Conservation (phyloP, 2,329 filamentous ascomycete species). For the Fusarium mexicanum region DNA sequence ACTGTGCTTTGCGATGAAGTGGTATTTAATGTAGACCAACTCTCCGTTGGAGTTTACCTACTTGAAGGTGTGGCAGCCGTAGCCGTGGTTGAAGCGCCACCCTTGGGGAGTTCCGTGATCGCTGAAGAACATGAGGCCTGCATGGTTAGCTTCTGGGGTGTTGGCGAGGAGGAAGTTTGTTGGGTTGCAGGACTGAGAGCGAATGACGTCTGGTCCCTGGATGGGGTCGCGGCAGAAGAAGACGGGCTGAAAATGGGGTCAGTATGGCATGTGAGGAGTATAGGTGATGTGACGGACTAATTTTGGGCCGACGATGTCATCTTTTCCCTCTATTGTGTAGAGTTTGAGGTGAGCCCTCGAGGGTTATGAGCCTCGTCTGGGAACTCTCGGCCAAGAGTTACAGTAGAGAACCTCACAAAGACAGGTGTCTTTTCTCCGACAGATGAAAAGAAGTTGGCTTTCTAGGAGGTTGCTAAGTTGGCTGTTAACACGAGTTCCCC, state of each 20-base stretch:
- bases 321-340: neutral
- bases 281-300: neutral
- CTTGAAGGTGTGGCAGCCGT: conserved; percentile 10
- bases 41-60: conserved; percentile 5
- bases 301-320: neutral
- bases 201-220: conserved; percentile 6
- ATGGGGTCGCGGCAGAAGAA: conserved; percentile 15
- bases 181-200: conserved; percentile 4
- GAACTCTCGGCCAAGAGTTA: neutral
- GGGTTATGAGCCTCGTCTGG: conserved; percentile 6
- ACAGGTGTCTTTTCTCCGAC: neutral
- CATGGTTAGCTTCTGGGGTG: neutral
- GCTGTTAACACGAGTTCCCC: too few relatives aligned
- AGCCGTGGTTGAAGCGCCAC: conserved; percentile 14
- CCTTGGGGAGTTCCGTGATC: conserved; percentile 1
- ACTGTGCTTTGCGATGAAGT: conserved; percentile 9
- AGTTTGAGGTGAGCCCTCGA: conserved; percentile 1
- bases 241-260: neutral
- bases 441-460: conserved; percentile 1
- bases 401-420: conserved; percentile 5
- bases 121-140: conserved; percentile 6
- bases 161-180: conserved; percentile 7
- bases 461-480: neutral
- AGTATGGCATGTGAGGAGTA: too few relatives aligned
- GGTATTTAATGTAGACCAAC: conserved; percentile 9